phyloP scores from a whole-genome alignment of 441 rosid species.

The Populus hybrid region DNA sequence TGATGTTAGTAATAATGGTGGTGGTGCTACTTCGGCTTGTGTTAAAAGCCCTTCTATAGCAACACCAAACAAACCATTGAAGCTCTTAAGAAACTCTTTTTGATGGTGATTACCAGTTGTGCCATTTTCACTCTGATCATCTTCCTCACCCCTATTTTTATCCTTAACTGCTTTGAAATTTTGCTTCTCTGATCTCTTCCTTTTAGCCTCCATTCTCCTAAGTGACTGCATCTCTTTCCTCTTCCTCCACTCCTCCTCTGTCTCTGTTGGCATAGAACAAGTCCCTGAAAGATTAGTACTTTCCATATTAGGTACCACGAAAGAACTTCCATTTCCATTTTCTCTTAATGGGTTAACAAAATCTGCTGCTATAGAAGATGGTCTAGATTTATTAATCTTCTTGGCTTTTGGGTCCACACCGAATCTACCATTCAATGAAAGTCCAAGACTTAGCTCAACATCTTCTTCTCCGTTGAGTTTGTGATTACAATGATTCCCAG shows the following conservation, averaged over 20 bases:
- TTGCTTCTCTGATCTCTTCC: slow-evolving; percentile 77
- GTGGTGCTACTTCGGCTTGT: slow-evolving; percentile 5
- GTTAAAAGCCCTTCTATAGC: slow-evolving; percentile 18
- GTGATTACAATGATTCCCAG: slow-evolving; percentile 27
- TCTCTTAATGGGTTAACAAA: slow-evolving; percentile 34
- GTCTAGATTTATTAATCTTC: slow-evolving; percentile 35
- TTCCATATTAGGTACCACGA: slow-evolving; percentile 12
- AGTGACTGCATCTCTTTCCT: slow-evolving; percentile 71
- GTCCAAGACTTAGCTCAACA: slow-evolving; percentile 69
- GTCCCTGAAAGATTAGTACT: slow-evolving; percentile 43
- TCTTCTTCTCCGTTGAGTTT: slow-evolving; percentile 30
- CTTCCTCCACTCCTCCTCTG: slow-evolving; percentile 70
- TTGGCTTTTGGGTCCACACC: slow-evolving; percentile 71
- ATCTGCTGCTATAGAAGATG: slow-evolving; percentile 59
- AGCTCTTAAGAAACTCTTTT: slow-evolving; percentile 16
- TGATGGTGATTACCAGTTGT: slow-evolving; percentile 23
- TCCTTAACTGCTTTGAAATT: slow-evolving; percentile 35
- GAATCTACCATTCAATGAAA: slow-evolving; percentile 73
- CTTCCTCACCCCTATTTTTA: slow-evolving; percentile 28
- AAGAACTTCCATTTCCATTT: slow-evolving; percentile 9
- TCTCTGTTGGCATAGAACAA: slow-evolving; percentile 64
- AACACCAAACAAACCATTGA: slow-evolving; percentile 6
- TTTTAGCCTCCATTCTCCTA: slow-evolving; percentile 80
- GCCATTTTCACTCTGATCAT: slow-evolving; percentile 26
- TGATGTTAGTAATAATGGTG: slow-evolving; percentile 40